phyloP scores from a whole-genome alignment of 2,329 filamentous ascomycete species.

The Aspergillus melleus region DNA sequence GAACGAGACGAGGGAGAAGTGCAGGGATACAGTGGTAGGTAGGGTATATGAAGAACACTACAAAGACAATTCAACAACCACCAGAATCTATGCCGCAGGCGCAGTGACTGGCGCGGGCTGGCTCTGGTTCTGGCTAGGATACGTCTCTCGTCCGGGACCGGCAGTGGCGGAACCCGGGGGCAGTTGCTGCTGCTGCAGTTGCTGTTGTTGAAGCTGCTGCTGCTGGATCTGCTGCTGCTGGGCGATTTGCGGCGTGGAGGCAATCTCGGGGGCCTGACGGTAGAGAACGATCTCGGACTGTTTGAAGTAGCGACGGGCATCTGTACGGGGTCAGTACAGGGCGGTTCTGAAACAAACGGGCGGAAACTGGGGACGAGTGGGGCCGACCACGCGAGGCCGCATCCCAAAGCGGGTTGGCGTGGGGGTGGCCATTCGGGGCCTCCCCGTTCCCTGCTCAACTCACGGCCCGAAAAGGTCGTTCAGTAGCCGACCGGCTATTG shows the following conservation, averaged over 20 bases:
- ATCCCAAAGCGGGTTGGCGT: conserved; percentile 29
- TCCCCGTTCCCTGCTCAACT: not conserved
- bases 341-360: conserved; percentile 1
- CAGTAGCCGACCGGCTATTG: conserved; percentile 41
- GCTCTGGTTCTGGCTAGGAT: conserved; percentile 7
- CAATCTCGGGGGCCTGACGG: conserved; percentile 64
- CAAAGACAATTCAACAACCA: conserved; percentile 8
- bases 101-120: conserved; percentile 17
- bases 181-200: conserved; percentile 36
- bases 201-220: conserved; percentile 35
- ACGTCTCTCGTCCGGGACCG: conserved; percentile 31
- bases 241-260: conserved; percentile 41
- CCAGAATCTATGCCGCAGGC: conserved; percentile 26
- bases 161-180: conserved; percentile 38
- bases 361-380: conserved; percentile 21
- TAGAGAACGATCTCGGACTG: conserved; percentile 98
- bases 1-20: not conserved
- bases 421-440: conserved; percentile 27
- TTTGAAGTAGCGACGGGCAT: conserved; percentile 97
- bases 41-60: conserved; percentile 17
- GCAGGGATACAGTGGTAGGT: conserved; percentile 10
- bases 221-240: conserved; percentile 43
- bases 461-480: conserved; percentile 21
- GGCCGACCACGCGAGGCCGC: conserved; percentile 20
- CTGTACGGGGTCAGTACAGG: conserved; percentile 46